phyloP scores from a whole-genome alignment of 2,329 filamentous ascomycete genomes.

The Aciculosporium take region DNA sequence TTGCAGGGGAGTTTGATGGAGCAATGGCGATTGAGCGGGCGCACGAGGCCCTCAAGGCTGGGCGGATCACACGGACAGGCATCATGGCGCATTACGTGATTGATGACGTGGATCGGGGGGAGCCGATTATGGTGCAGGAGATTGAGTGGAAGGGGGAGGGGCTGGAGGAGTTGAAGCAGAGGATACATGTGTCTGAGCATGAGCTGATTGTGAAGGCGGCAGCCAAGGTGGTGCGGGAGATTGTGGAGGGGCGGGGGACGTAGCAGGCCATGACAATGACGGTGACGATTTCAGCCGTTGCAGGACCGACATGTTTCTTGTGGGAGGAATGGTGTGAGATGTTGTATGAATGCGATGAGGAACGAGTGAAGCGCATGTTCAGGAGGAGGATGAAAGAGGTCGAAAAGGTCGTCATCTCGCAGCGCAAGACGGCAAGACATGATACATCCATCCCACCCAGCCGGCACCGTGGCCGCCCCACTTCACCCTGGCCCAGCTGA shows the following conservation, averaged over 20 bases:
- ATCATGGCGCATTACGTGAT: slow-evolving; percentile 86
- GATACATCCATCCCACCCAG: too few species aligned
- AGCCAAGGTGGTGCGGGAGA: slow-evolving; percentile 28
- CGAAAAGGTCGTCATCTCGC: too few species aligned
- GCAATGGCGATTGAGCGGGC: slow-evolving; percentile 65
- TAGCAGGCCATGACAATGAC: too few species aligned
- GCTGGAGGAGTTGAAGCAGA: slow-evolving; percentile 51
- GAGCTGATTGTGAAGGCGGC: slow-evolving; percentile 65
- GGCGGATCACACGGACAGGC: slow-evolving; percentile 56
- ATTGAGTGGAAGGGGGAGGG: slow-evolving; percentile 50
- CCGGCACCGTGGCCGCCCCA: too few species aligned
- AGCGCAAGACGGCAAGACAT: too few species aligned
- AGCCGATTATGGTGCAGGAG: slow-evolving; percentile 38
- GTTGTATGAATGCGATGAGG: too few species aligned
- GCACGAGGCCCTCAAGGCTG: slow-evolving; percentile 53
- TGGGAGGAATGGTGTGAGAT: too few species aligned
- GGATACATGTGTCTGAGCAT: slow-evolving; percentile 67
- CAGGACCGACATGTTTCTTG: not conserved
- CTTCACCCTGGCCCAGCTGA: too few species aligned
- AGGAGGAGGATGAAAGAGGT: too few species aligned
- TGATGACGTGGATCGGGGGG: slow-evolving; percentile 64
- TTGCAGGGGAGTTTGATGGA: slow-evolving; percentile 58
- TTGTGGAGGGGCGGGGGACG: slow-evolving; percentile 10
- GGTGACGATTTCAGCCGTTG: not conserved
- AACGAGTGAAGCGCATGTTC: too few species aligned